Evolutionary conservation across 768 basidiomycete genomes (phyloP).

Genomic region (Lepiota brunneoincarnata): DNA sequence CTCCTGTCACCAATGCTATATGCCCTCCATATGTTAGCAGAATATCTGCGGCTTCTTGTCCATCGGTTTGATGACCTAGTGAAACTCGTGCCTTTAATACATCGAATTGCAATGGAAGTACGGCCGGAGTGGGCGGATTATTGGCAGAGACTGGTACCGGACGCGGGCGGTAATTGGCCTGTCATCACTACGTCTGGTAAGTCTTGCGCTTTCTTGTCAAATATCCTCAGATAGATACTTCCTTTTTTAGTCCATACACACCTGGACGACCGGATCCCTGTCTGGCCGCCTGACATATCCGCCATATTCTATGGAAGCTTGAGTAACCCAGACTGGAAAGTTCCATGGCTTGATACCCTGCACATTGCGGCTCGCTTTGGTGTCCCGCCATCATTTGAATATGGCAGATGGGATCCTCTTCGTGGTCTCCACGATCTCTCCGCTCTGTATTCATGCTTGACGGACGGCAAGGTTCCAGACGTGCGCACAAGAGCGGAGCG

Average conservation of each 20-base stretch:
- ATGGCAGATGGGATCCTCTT: conserved; percentile 61
- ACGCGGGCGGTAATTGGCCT: conserved; percentile 59
- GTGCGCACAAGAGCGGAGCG: conserved; percentile 66
- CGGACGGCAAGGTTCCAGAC: conserved; percentile 48
- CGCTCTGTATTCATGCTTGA: conserved; percentile 54
- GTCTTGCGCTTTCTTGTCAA: background rate
- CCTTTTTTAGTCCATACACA: conserved; percentile 40
- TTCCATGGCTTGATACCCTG: conserved; percentile 48
- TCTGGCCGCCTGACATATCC: conserved; percentile 77
- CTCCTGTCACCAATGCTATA: conserved; percentile 61
- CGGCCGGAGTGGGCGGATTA: conserved; percentile 91
- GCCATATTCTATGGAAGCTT: conserved; percentile 59
- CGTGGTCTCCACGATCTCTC: conserved; percentile 51
- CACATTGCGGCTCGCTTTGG: conserved; percentile 47
- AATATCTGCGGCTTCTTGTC: conserved; percentile 60
- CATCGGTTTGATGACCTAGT: conserved; percentile 54
- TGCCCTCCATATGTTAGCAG: conserved; percentile 78
- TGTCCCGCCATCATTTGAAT: conserved; percentile 54
- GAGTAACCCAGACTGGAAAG: conserved; percentile 68
- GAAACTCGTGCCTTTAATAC: conserved; percentile 60
- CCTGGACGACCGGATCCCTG: conserved; percentile 69
- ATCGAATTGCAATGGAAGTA: conserved; percentile 56
- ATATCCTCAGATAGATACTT: conserved; percentile 36
- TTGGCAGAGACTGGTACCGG: conserved; percentile 81
- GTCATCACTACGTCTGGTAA: conserved; percentile 2